Percentiles rank a stretch among this genome's conserved stretches.
These are phyloP conservation scores for Aspergillus neotritici DNA, from an alignment of 2,329 filamentous ascomycete genomes.

Conservation along the genomic window DNA sequence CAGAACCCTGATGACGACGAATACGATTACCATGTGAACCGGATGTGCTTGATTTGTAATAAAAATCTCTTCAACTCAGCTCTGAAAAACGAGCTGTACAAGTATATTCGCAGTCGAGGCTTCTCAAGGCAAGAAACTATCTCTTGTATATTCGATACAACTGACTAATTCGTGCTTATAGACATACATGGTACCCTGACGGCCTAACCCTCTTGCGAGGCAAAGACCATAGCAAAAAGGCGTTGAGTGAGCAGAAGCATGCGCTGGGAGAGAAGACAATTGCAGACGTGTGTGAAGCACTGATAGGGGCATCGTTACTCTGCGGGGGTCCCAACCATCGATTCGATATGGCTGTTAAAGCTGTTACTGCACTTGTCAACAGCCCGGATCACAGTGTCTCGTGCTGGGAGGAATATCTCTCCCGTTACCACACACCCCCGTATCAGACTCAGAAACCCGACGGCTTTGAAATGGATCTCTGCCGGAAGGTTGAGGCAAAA, in stretches of 20 bases:
- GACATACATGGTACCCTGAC: constrained; percentile 82
- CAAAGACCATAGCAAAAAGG: constrained; percentile 54
- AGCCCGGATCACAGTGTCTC: constrained; percentile 64
- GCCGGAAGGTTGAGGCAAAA: constrained; percentile 55
- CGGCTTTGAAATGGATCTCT: constrained; percentile 64
- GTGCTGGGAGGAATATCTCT: constrained; percentile 67
- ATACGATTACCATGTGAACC: constrained; percentile 79
- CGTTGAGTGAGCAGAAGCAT: constrained; percentile 48
- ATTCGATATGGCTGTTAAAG: constrained; percentile 57
- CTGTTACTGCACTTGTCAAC: constrained; percentile 57
- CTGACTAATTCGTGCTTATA: constrained; percentile 21
- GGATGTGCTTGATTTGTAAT: constrained; percentile 90
- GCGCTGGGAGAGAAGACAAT: constrained; percentile 79
- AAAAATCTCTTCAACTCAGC: constrained; percentile 79
- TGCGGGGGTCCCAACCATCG: constrained; percentile 45
- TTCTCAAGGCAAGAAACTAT: constrained; percentile 60
- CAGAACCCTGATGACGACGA: constrained; percentile 72
- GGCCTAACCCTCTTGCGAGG: constrained; percentile 68
- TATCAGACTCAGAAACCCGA: constrained; percentile 63
- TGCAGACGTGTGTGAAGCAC: constrained; percentile 88
- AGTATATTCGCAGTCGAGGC: constrained; percentile 74
- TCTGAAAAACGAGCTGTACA: constrained; percentile 57
- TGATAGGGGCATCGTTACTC: constrained; percentile 79
- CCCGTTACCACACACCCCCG: constrained; percentile 59
- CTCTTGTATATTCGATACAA: not conserved